phyloP scores from a whole-genome alignment of 352 stramenopile species.

The Pilasporangium apinafurcum region DNA sequence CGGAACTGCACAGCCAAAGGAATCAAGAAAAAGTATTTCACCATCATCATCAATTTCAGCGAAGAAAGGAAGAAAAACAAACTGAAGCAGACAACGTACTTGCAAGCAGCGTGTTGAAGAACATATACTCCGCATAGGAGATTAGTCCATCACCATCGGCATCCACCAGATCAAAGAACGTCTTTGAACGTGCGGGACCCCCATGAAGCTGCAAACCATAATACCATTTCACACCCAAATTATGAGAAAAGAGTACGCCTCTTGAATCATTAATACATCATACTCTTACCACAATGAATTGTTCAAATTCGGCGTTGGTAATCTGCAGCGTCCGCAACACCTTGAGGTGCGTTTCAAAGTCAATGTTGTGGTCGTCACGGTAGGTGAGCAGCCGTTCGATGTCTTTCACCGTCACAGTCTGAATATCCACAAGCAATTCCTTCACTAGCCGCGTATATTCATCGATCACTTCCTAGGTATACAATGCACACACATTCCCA shows the following conservation, averaged over 20 bases:
- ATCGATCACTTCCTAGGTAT: constrained; percentile 35
- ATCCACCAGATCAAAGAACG: constrained; percentile 84
- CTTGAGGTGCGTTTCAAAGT: constrained; percentile 84
- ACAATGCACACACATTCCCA: background rate
- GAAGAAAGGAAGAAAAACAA: too few species aligned
- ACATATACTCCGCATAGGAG: constrained; percentile 87
- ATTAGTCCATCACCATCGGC: constrained; percentile 84
- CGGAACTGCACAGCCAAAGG: constrained; percentile 33
- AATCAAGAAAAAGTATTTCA: background rate
- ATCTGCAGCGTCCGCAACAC: constrained; percentile 64
- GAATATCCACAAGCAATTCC: constrained; percentile 47
- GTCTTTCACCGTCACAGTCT: constrained; percentile 32
- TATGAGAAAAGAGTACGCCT: background rate
- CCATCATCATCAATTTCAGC: background rate
- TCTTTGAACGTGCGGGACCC: constrained; percentile 45
- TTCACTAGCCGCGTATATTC: constrained; percentile 49
- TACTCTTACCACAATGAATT: constrained; percentile 51
- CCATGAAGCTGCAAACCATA: constrained; percentile 34
- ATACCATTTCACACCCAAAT: background rate
- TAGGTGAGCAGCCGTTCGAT: constrained; percentile 50
- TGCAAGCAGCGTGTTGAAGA: constrained; percentile 82
- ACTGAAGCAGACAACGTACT: constrained; percentile 36
- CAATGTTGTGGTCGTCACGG: constrained; percentile 49
- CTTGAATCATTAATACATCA: too few species aligned
- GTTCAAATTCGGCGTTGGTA: constrained; percentile 78